These are phyloP conservation scores for Vitis amurensis DNA, from an alignment of 164 flowering plant species.

Conservation along the genomic window DNA sequence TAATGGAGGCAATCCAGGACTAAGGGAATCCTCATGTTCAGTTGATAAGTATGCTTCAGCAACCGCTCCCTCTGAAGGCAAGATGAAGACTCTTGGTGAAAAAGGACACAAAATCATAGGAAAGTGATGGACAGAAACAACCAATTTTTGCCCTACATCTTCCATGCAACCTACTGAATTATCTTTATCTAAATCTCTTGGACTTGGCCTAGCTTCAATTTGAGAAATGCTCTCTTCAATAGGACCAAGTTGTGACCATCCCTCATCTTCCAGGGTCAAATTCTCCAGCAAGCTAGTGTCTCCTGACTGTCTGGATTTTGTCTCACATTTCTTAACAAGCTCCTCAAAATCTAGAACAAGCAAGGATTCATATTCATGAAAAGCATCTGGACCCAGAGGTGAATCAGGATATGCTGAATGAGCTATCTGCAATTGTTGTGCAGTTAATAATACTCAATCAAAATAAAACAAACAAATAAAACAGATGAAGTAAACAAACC, in stretches of 20 bases:
- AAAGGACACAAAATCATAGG: constrained; percentile 88
- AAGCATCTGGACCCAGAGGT: constrained; percentile 98
- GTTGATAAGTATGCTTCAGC: constrained; percentile 80
- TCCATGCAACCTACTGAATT: constrained; percentile 13
- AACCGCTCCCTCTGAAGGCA: constrained; percentile 90
- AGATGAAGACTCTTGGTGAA: constrained; percentile 80
- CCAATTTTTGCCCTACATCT: constrained; percentile 44
- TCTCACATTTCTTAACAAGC: constrained; percentile 48
- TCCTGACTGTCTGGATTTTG: constrained; percentile 21
- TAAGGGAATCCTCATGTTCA: constrained; percentile 65
- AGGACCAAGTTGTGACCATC: constrained; percentile 51
- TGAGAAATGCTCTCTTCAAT: constrained; percentile 39
- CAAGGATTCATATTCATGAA: constrained; percentile 81
- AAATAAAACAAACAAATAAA: background rate
- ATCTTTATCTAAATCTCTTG: constrained; percentile 28
- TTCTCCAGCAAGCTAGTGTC: constrained; percentile 25
- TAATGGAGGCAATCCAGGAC: constrained; percentile 87
- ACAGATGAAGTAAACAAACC: background rate
- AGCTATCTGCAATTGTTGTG: constrained; percentile 47
- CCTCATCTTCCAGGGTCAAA: constrained; percentile 49
- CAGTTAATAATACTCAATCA: constrained; percentile 1
- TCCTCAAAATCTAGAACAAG: constrained; percentile 95
- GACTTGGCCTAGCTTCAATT: constrained; percentile 31
- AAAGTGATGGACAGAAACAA: constrained; percentile 79
- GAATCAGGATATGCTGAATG: constrained; percentile 91